Conservation (phyloP, 2,329 filamentous ascomycete genomes). For the Alternaria consortialis region DNA sequence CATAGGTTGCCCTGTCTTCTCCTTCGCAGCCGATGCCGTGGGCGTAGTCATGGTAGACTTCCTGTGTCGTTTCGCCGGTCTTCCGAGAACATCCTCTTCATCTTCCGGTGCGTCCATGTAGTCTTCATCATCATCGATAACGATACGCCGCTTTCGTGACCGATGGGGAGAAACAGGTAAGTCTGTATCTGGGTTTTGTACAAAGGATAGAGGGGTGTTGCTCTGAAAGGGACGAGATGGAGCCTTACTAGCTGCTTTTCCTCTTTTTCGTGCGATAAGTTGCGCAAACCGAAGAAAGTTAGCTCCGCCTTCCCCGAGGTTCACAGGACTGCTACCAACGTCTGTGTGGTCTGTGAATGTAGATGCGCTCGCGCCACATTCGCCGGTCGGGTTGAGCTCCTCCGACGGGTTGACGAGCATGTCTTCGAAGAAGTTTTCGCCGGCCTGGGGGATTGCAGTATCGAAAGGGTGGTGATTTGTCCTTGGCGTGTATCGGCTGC, state of each 20-base stretch:
- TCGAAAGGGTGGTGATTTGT: constrained; percentile 18
- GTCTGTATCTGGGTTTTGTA: not conserved
- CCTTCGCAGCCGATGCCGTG: not conserved
- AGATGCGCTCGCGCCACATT: not conserved
- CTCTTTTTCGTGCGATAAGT: not conserved
- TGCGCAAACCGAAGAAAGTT: not conserved
- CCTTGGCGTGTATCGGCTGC: not conserved
- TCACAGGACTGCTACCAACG: not conserved
- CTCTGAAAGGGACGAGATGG: not conserved
- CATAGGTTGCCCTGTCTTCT: not conserved
- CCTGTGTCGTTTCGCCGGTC: not conserved
- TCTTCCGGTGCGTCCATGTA: not conserved
- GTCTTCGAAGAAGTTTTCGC: constrained; percentile 26
- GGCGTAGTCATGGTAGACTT: not conserved
- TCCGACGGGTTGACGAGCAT: not conserved
- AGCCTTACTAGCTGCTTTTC: not conserved
- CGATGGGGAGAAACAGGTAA: not conserved
- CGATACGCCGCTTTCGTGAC: not conserved
- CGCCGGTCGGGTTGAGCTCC: not conserved
- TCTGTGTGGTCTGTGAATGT: not conserved
- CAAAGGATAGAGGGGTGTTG: not conserved
- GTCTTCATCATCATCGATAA: not conserved
- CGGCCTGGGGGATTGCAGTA: constrained; percentile 15
- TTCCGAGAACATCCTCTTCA: not conserved
- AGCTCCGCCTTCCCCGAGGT: not conserved